These are phyloP conservation scores for Phaeosphaeria sp. DNA, from an alignment of 2,329 filamentous ascomycete species.

Conservation along the genomic window DNA sequence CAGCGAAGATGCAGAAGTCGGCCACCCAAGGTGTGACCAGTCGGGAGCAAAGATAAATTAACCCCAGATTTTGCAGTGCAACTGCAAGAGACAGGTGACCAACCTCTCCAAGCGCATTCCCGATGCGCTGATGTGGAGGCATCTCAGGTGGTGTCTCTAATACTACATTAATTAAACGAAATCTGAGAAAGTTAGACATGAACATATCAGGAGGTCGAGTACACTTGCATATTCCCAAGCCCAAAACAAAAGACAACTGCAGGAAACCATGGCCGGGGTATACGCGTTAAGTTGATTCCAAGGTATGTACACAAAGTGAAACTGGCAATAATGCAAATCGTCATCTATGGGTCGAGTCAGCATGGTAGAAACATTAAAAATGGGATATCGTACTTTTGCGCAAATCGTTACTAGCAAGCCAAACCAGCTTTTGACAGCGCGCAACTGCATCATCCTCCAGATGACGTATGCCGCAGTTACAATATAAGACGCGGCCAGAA, in stretches of 20 bases:
- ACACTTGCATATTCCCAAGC: constrained; percentile 70
- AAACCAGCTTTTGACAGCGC: constrained; percentile 76
- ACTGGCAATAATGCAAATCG: constrained; percentile 76
- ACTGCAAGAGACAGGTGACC: constrained; percentile 72
- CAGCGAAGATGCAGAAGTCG: constrained; percentile 78
- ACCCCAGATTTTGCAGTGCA: constrained; percentile 70
- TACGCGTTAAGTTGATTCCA: constrained; percentile 75
- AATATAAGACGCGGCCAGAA: constrained; percentile 70
- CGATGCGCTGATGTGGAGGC: constrained; percentile 71
- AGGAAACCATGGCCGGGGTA: constrained; percentile 77
- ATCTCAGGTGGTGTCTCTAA: constrained; percentile 73
- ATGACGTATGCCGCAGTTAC: constrained; percentile 70
- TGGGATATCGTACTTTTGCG: constrained; percentile 58
- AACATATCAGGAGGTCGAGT: background rate
- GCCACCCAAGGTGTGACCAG: constrained; percentile 73
- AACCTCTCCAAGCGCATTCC: constrained; percentile 75
- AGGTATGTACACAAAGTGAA: constrained; percentile 80
- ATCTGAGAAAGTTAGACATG: constrained; percentile 45
- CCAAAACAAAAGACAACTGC: constrained; percentile 79
- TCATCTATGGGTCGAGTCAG: constrained; percentile 53
- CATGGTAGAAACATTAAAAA: too few relatives aligned
- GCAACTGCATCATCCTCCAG: constrained; percentile 70
- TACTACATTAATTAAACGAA: constrained; percentile 78
- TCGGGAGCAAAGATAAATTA: constrained; percentile 70
- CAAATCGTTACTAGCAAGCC: constrained; percentile 75